Base-by-base conservation (phyloP, 2,329 filamentous ascomycete genomes). In the Alternaria hordeiaustralica region DNA sequence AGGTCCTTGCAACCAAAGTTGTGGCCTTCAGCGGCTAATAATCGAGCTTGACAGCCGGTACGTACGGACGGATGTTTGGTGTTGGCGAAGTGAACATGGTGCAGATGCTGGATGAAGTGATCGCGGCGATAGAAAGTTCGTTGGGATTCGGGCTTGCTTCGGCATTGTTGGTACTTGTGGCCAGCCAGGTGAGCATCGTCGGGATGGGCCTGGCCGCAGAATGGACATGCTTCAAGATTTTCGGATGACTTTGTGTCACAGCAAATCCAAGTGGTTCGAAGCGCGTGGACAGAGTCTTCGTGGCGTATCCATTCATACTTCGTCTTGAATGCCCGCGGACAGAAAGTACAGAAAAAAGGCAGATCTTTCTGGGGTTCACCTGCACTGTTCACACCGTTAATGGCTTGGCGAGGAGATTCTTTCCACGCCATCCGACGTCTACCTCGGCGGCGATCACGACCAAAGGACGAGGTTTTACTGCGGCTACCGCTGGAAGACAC, bases 291-390 rank as follows among this genome's bases (percentile, higher is more conserved):
- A 2, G 76, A 79, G 47, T 79, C 76, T 61, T 79, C 77, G 44
- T 79, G 77, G 7, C 77, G 72, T n/a, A 77, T 69, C 77, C 77
- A 79, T 62, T 78, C 75, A 49, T 79, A 79, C 41, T 79, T 79
- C 5, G 75, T 78, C 45, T 76, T 77, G 68, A 79, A 79, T 3
- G 77, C 74, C 36, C 76, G 69, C 4, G 74, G 74, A 49, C 77
- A 79, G 54, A 79, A 79, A 2, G 77, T 79, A 58, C 77, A 79
- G 51, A 75, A 78, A 63, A 78, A 79, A 7, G 75, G 72, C 3
- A 79, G 63, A n/a, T 77, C 73, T 53, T 75, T 65, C 33, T 74
- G 69, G 47, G 72, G 71, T 8, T 74, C 66, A 13, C 75, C 76
- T 25, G 74, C 70, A 41, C 68, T 75, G 45, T 78, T 74, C 20